Base-by-base conservation (phyloP, 441 rosid genomes). In the Aleurites moluccanus region DNA sequence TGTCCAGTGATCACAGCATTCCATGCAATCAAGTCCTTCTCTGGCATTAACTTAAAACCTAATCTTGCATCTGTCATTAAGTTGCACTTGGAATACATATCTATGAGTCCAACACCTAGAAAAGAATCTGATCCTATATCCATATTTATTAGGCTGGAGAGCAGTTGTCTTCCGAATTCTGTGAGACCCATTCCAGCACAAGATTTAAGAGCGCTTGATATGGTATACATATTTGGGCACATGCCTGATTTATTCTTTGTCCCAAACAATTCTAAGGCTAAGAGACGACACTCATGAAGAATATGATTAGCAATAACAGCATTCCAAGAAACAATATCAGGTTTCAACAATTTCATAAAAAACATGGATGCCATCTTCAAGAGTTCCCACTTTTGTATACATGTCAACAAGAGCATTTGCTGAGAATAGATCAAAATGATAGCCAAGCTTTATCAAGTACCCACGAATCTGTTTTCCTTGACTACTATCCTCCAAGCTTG, bases 261-360 rank as follows among this genome's bases (percentile, higher is more conserved):
- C 70, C 45, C 67, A 75, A 83, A 85, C 73, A 89, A 81, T 38
- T 79, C 77, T 61, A 89, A 69, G 60, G 91, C 89, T 78, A 27
- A 30, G 30, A 77, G 74, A 77, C 85, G 75, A 35, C 74, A 56
- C 74, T 81, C 88, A 44, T 79, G 89, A 64, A 85, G 87, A 74
- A 86, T 86, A 78, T 89, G 88, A 63, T 90, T 90, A 30, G 90
- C 92, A 68, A 86, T 88, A 63, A 88, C 73, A 77, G 93, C 88
- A 83, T 89, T 91, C 93, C 96, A 91, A 52, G 93, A 83, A 77
- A 91, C 89, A 70, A 89, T 78, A 78, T 88, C 92, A 23, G 93
- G 91, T 73, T 76, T 68, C 2, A 35, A 35, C 47, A 55, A 89
- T 89, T 66, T 82, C 85, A 73, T 85, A 50, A 75, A 91, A 89